Base-by-base conservation (phyloP, 83 land plant genomes). In the Picea engelmannii region DNA sequence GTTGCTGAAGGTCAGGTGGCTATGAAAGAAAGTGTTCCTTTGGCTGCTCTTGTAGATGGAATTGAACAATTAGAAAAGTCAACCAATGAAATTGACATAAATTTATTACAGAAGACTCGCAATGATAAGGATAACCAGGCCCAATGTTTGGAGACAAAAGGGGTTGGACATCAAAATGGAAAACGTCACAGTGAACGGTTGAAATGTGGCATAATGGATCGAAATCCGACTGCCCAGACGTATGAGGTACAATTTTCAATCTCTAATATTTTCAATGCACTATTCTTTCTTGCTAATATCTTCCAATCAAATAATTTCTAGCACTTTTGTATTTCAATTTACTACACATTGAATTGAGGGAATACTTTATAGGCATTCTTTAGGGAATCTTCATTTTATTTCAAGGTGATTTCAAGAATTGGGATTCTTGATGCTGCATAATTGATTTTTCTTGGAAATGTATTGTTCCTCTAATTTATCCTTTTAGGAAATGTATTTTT, bases 121-220 rank as follows among this genome's bases (percentile, higher is more conserved):
- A 44, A 38, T 8, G 52, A 49, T 40, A 6, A 20, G 12, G 76
- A 4, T 71, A 71, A 71, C 44, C 13, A 71, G 76, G 58, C 21
- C 49, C 76, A 71, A 42, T 21, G 10, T 40, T 6, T 3, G 55
- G 76, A 71, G 76, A 23, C 42, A 44, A 44, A 13, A 42, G 23
- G 49, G 12, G 44, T 18, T 71, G 3, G 13, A 71, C 52, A 71
- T 42, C 76, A 71, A 42, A 42, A 49, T 20, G 76, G 23, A 2
- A 71, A 71, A 44, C 10, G 55, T 71, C 4, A 11, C 6, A 6
- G 23, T 42, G 76, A n/a, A 71, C 23, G 23, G 7, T 38, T 44
- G 40, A 42, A 71, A 71, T n/a, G 42, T n/a, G 44, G 44, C 55
- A 42, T 71, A 40, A 71, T 71, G 76, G 76, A 71, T 71, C 55